Conservation (phyloP, 495 filamentous ascomycete genomes). For the Hypoxylon intermedium region DNA sequence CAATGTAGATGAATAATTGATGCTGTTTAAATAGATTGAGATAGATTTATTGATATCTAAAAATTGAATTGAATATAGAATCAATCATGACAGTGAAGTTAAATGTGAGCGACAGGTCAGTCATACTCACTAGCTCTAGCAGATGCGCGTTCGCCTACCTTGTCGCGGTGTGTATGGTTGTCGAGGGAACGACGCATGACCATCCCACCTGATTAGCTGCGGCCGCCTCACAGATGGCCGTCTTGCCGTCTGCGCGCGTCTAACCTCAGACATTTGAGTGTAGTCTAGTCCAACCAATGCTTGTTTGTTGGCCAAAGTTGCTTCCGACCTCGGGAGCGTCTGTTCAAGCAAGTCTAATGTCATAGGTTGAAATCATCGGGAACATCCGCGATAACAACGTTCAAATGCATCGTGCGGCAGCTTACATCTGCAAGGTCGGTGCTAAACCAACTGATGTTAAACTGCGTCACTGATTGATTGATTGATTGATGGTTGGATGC, state of each 20-base stretch:
- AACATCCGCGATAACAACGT: conserved; percentile 2
- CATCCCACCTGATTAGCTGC: conserved; percentile 3
- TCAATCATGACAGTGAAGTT: background rate
- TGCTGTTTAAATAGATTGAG: background rate
- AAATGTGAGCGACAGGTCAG: background rate
- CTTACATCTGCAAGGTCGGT: too few relatives aligned
- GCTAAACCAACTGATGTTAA: background rate
- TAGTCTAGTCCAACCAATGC: too few relatives aligned
- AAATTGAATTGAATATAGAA: background rate
- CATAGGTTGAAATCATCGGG: conserved; percentile 6
- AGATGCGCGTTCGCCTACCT: conserved; percentile 8
- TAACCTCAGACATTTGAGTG: background rate
- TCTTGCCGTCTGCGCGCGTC: conserved; percentile 1
- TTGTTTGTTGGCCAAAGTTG: too few relatives aligned
- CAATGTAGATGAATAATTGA: background rate
- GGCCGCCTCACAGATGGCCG: conserved; percentile 6
- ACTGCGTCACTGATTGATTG: background rate
- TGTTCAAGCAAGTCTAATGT: background rate
- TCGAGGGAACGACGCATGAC: conserved; percentile 5
- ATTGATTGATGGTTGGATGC: background rate
- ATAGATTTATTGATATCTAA: background rate
- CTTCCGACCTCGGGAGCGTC: background rate
- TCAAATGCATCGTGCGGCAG: background rate
- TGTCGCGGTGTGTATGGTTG: conserved; percentile 7
- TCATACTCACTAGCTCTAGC: background rate